Evolutionary conservation across 305 asterid genomes (phyloP).

Genomic region (Euphrasia arctica): DNA sequence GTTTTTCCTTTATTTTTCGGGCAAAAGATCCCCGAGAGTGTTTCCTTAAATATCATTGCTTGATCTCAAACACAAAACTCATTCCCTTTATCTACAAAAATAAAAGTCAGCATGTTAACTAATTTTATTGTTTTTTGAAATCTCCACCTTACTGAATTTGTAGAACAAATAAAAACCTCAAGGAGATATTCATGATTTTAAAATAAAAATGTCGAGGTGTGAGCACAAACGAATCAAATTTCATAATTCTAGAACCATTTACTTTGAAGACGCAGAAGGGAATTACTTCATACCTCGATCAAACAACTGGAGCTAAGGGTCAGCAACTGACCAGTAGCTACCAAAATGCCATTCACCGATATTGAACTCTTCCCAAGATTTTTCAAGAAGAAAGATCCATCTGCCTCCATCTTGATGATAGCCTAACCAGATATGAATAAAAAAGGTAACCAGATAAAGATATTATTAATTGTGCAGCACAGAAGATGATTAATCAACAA

Average conservation of each 20-base stretch:
- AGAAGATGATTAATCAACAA: not conserved
- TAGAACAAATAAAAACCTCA: not conserved
- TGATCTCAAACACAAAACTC: constrained; percentile 77
- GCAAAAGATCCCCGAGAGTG: constrained; percentile 36
- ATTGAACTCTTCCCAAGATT: constrained; percentile 85
- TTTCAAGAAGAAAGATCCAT: constrained; percentile 76
- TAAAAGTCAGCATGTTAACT: too few relatives aligned
- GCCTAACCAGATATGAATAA: constrained; percentile 52
- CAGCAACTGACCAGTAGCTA: constrained; percentile 66
- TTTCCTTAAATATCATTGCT: constrained; percentile 52
- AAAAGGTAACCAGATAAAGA: constrained; percentile 4
- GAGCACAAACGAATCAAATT: not conserved
- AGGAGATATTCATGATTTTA: not conserved
- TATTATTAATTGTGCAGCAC: too few relatives aligned
- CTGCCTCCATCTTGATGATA: constrained; percentile 77
- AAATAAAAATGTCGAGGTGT: not conserved
- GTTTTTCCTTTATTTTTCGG: constrained; percentile 38
- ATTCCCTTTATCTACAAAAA: constrained; percentile 61
- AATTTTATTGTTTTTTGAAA: too few relatives aligned
- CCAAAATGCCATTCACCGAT: constrained; percentile 68
- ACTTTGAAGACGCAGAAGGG: not conserved
- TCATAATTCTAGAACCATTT: not conserved
- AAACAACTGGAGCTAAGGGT: constrained; percentile 67
- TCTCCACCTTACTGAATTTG: not conserved
- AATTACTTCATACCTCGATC: constrained; percentile 64